Conservation (phyloP, 1,139 yeast species). For the Hansenula lynferdii region DNA sequence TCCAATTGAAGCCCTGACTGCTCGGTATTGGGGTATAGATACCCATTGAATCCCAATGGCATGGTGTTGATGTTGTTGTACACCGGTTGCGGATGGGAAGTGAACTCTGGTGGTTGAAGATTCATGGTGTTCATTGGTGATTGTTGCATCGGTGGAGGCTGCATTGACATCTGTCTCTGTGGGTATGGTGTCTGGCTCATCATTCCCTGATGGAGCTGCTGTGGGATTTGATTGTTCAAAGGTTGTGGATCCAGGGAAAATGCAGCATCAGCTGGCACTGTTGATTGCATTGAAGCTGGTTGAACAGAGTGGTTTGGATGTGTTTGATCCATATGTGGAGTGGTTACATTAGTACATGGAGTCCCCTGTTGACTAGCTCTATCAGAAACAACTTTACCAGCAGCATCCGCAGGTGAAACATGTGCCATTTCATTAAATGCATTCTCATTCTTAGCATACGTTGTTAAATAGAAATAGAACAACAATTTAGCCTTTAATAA, state of each 20-base stretch:
- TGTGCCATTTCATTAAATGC: conserved; percentile 16
- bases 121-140: too few relatives aligned
- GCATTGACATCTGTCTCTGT: too few relatives aligned
- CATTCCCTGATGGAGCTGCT: too few relatives aligned
- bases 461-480: conserved; percentile 21
- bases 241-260: too few relatives aligned
- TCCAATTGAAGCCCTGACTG: conserved; percentile 2
- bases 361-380: conserved; percentile 1
- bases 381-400: conserved; percentile 8
- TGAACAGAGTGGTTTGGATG: too few relatives aligned
- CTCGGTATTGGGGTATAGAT: not conserved
- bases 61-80: not conserved
- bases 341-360: not conserved
- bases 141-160: too few relatives aligned
- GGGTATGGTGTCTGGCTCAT: too few relatives aligned
- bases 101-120: not conserved
- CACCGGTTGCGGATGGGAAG: not conserved
- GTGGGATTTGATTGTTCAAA: too few relatives aligned
- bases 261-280: too few relatives aligned
- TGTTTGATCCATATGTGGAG: too few relatives aligned
- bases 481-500: conserved; percentile 17
- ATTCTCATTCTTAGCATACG: conserved; percentile 22
- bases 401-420: conserved; percentile 10
- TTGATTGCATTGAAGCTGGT: too few relatives aligned
- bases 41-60: not conserved